Conservation (phyloP, 2,329 filamentous ascomycete species). For the Phyllosticta citribraziliensis region DNA sequence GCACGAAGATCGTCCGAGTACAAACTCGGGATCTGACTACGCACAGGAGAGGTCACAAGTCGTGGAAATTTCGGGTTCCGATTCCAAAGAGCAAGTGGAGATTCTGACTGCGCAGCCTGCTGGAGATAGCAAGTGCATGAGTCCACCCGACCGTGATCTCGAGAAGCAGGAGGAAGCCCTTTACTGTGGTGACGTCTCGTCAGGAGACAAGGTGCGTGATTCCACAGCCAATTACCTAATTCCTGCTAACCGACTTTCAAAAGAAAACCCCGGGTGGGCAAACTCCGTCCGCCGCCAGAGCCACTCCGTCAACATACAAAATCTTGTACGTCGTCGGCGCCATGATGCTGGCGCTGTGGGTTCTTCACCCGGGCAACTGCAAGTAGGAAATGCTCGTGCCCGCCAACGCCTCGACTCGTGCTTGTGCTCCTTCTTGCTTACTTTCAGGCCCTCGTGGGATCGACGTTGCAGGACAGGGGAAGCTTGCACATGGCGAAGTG, state of each 20-base stretch:
- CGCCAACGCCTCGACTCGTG: not conserved
- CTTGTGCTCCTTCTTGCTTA: not conserved
- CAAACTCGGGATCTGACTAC: no score
- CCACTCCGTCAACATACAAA: not conserved
- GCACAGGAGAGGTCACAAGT: no score
- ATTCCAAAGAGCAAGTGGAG: not conserved
- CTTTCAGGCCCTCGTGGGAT: not conserved
- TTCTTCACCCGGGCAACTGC: not conserved
- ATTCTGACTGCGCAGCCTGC: not conserved
- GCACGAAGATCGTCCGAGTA: not conserved
- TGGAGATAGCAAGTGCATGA: not conserved
- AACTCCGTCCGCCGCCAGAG: not conserved
- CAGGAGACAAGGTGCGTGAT: not conserved
- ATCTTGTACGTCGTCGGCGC: not conserved
- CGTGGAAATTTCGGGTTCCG: no score
- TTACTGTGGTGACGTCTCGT: not conserved
- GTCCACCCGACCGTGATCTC: not conserved
- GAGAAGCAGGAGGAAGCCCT: not conserved
- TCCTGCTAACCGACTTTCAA: not conserved
- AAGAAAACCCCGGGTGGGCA: not conserved
- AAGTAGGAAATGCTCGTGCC: not conserved
- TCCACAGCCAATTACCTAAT: not conserved
- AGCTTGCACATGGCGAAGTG: not conserved
- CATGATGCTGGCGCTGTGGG: slow-evolving; percentile 2
- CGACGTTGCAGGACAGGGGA: not conserved